These are phyloP conservation scores for Paratinospora sagittata DNA, from an alignment of 164 flowering plant genomes.

Conservation along the genomic window DNA sequence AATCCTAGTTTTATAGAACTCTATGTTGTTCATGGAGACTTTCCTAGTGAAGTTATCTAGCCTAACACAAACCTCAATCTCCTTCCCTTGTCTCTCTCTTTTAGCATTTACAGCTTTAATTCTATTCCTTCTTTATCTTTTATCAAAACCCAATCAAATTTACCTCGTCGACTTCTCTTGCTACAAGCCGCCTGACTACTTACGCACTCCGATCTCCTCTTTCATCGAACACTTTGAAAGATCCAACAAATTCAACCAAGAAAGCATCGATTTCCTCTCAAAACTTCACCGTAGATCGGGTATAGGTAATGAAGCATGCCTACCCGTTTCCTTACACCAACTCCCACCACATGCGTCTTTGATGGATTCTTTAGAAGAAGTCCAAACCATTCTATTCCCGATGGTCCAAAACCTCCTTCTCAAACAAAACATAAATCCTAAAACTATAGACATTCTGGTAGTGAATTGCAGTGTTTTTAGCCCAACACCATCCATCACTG, in stretches of 20 bases:
- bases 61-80: not conserved
- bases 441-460: slow-evolving; percentile 40
- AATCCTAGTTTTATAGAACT: not conserved
- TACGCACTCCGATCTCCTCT: not conserved
- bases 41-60: not conserved
- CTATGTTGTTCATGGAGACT: slow-evolving; percentile 2
- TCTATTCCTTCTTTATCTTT: not conserved
- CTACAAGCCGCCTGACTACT: not conserved
- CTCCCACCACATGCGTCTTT: slow-evolving; percentile 1
- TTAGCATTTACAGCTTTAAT: not conserved
- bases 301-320: slow-evolving; percentile 1
- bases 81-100: not conserved
- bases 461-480: slow-evolving; percentile 55
- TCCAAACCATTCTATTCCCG: slow-evolving; percentile 18
- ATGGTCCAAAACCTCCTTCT: slow-evolving; percentile 17
- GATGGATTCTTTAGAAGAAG: slow-evolving; percentile 12
- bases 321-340: not conserved
- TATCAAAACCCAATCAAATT: not conserved
- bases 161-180: not conserved
- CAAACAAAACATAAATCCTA: slow-evolving; percentile 18
- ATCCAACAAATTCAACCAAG: not conserved
- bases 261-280: not conserved
- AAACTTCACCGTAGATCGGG: not conserved
- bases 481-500: slow-evolving; percentile 57
- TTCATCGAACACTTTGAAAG: not conserved